Base-by-base conservation (phyloP, 495 filamentous ascomycete genomes). In the Penicillium samsonianum region DNA sequence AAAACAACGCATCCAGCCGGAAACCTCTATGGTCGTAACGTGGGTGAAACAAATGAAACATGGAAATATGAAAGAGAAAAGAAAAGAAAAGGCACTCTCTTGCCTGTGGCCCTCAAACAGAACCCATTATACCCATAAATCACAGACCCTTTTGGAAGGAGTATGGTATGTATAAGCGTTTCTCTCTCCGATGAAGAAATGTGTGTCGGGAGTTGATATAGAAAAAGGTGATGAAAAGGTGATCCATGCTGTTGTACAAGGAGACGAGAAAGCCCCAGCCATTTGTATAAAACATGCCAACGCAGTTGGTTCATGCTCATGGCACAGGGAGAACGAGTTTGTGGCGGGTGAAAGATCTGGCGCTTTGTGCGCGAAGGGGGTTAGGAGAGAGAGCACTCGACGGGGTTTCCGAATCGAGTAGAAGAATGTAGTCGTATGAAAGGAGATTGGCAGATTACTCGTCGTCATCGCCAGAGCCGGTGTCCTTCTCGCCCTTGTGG, bases 401-500 rank as follows among this genome's bases (percentile, higher is more conserved):
- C 37, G 46, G 43, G 50, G 38, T 51, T 25, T 41, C n/a, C 11
- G 28, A 23, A 25, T 55, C 49, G 56, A 62, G 61, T 45, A 49
- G 44, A 51, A 64, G 22, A 42, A 49, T 52, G 53, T 53, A 49
- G 38, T 65, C 61, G 26, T 61, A 35, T 50, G 43, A 31, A 17
- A 22, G 22, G 50, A 37, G 43, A 43, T 42, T 40, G 37, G 5
- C 49, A 60, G 63, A 65, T 71, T 73, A 78, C 61, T 80, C 75
- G 47, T 80, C 77, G 28, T 78, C 76, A 5, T 80, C 77, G 35
- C 71, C 69, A 20, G 75, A 78, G 45, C 63, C 73, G 44, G 54
- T 59, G 38, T 81, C 80, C 48, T 75, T 79, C 63, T 96, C 91
- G 70, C 87, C 89, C 72, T 91, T 92, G 80, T 98, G 94, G 44